A percentile compares a stretch with the other conserved stretches of the same genome.
phyloP scores from a whole-genome alignment of 495 filamentous ascomycete genomes.

The Podospora tetraspora region DNA sequence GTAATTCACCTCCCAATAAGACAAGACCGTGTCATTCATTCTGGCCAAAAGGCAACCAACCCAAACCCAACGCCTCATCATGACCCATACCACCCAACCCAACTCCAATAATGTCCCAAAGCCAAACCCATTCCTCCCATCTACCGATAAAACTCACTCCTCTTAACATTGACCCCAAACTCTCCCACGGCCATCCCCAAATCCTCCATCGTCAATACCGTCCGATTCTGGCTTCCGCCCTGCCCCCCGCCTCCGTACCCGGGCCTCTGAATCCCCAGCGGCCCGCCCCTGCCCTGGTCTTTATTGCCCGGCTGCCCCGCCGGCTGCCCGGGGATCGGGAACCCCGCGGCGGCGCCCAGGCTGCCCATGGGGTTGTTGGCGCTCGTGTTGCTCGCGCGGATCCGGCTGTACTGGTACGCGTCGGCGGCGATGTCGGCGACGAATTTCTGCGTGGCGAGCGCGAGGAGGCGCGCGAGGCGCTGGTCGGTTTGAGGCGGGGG shows the following conservation, averaged over 20 bases:
- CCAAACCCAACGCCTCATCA: not conserved
- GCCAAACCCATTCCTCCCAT: not conserved
- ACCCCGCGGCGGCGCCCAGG: constrained; percentile 70
- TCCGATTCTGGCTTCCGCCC: constrained; percentile 83
- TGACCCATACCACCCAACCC: not conserved
- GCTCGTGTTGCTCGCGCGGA: constrained; percentile 83
- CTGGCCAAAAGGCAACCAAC: not conserved
- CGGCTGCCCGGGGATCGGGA: constrained; percentile 56
- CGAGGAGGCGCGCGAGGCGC: constrained; percentile 85
- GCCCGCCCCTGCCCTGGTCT: constrained; percentile 54
- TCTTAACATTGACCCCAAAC: constrained; percentile 94
- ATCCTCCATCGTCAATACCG: constrained; percentile 98
- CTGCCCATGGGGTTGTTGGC: constrained; percentile 84
- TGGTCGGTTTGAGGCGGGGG: constrained; percentile 81
- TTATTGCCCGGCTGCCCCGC: constrained; percentile 51
- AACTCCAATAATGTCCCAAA: not conserved
- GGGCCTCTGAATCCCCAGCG: constrained; percentile 81
- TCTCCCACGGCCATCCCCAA: constrained; percentile 94
- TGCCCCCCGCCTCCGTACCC: constrained; percentile 91
- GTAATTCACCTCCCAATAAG: not conserved
- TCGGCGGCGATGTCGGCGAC: constrained; percentile 95
- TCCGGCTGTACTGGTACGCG: constrained; percentile 94
- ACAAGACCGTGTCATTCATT: not conserved
- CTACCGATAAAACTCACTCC: constrained; percentile 95
- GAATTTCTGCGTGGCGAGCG: constrained; percentile 95